These are phyloP conservation scores for Coemansia asiatica DNA, from an alignment of 192 early-diverging fungal species.

Conservation along the genomic window DNA sequence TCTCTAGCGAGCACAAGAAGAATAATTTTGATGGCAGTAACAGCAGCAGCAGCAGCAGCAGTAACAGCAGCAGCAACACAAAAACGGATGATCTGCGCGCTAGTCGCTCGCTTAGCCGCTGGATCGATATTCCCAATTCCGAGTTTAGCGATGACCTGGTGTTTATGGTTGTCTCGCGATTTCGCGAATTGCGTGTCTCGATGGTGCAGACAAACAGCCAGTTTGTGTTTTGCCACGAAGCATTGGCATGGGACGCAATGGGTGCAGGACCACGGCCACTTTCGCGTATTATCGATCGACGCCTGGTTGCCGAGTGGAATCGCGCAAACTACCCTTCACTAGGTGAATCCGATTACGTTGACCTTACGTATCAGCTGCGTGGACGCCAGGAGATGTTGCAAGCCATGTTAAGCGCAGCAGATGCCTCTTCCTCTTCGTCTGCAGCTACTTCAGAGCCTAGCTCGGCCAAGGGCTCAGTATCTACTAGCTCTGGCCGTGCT, in stretches of 20 bases:
- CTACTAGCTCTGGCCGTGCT: conserved; percentile 21
- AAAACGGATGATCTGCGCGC: conserved; percentile 6
- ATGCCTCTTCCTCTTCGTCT: conserved; percentile 21
- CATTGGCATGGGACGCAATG: conserved; percentile 60
- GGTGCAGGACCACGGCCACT: conserved; percentile 40
- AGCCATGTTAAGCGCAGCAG: conserved; percentile 35
- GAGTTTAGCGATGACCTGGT: conserved; percentile 61
- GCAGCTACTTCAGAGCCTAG: background rate
- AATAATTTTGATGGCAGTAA: too few species aligned
- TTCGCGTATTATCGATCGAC: conserved; percentile 40
- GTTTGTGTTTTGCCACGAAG: conserved; percentile 84
- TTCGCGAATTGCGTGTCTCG: conserved; percentile 74
- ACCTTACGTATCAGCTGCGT: conserved; percentile 46
- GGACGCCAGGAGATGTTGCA: conserved; percentile 47
- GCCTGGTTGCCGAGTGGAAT: conserved; percentile 55
- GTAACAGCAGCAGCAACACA: background rate
- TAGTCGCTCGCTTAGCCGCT: conserved; percentile 29
- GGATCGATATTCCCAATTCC: conserved; percentile 28
- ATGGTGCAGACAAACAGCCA: conserved; percentile 84
- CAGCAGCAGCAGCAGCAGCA: background rate
- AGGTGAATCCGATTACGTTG: conserved; percentile 24
- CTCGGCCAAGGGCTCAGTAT: conserved; percentile 1
- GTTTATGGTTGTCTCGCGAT: conserved; percentile 59
- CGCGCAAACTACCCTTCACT: conserved; percentile 31
- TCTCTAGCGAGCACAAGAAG: background rate